Conservation (phyloP, 148 eudicot species). For the Amaranthus hypochondriacus region DNA sequence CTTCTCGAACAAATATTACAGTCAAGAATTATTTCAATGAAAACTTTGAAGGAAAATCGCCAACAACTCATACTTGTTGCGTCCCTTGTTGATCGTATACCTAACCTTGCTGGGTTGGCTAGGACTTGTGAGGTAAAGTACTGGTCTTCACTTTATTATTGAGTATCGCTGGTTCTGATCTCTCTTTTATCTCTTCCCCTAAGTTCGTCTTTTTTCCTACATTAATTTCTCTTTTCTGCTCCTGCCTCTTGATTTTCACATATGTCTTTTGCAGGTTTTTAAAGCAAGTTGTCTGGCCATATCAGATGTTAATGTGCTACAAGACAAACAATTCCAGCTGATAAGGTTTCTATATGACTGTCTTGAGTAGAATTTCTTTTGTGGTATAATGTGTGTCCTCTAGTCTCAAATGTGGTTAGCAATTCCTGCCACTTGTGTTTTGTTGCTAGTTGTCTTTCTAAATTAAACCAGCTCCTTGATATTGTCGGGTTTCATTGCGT, state of each 20-base stretch:
- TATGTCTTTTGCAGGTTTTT: conserved; percentile 55
- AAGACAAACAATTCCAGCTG: conserved; percentile 94
- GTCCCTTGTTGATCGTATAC: conserved; percentile 90
- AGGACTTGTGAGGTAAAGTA: conserved; percentile 89
- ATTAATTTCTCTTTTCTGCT: conserved; percentile 3
- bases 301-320: conserved; percentile 61
- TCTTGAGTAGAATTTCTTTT: neutral
- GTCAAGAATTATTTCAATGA: conserved; percentile 50
- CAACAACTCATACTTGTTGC: conserved; percentile 83
- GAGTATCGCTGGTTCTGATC: neutral
- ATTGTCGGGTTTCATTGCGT: neutral
- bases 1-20: conserved; percentile 68
- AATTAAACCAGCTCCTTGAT: neutral
- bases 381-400: neutral
- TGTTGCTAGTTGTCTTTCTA: neutral
- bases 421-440: neutral
- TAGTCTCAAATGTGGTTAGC: neutral
- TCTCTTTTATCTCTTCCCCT: neutral
- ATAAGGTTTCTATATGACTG: conserved; percentile 54
- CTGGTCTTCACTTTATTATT: conserved; percentile 2
- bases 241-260: neutral
- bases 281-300: conserved; percentile 73
- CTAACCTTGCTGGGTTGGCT: conserved; percentile 97
- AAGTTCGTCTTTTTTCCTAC: neutral
- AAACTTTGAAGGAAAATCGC: conserved; percentile 60